Conservation (phyloP, 2,329 filamentous ascomycete genomes). For the Zalaria obscura region DNA sequence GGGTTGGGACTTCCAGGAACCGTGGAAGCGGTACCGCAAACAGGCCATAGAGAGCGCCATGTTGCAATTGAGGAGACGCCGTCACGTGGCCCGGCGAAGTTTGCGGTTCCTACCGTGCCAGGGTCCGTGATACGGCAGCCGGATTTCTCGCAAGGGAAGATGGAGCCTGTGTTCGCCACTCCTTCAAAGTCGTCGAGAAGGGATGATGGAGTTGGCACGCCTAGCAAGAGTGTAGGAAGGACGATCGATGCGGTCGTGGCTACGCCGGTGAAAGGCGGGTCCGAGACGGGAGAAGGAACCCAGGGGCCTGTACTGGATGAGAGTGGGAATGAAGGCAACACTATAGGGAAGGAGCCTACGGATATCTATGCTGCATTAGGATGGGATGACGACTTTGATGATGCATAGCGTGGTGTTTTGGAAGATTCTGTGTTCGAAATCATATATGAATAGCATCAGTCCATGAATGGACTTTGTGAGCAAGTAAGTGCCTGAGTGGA, state of each 20-base stretch:
- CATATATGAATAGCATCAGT: too few species aligned
- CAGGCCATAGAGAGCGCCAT: conserved; percentile 11
- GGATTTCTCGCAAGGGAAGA: background rate
- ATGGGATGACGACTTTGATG: conserved; percentile 24
- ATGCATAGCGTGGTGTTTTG: background rate
- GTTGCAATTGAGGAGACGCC: conserved; percentile 26
- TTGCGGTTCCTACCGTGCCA: conserved; percentile 12
- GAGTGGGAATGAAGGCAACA: conserved; percentile 1
- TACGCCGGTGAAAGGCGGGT: conserved; percentile 3
- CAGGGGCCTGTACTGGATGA: background rate
- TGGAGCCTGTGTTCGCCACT: background rate
- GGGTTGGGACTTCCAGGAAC: conserved; percentile 9
- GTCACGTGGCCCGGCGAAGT: conserved; percentile 22
- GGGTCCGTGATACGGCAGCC: conserved; percentile 1
- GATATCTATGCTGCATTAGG: conserved; percentile 29
- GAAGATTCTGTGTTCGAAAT: too few species aligned
- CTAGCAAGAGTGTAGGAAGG: conserved; percentile 1
- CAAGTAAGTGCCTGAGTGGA: too few species aligned
- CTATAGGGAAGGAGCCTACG: conserved; percentile 2
- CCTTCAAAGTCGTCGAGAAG: background rate
- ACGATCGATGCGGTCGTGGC: background rate
- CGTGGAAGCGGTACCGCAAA: conserved; percentile 16
- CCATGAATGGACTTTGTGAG: too few species aligned
- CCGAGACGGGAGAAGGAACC: background rate
- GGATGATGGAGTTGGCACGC: background rate